Percentiles rank a stretch among this genome's conserved stretches.
These are phyloP conservation scores for Neohortaea acidophila DNA, from an alignment of 495 filamentous ascomycete genomes.

Conservation along the genomic window DNA sequence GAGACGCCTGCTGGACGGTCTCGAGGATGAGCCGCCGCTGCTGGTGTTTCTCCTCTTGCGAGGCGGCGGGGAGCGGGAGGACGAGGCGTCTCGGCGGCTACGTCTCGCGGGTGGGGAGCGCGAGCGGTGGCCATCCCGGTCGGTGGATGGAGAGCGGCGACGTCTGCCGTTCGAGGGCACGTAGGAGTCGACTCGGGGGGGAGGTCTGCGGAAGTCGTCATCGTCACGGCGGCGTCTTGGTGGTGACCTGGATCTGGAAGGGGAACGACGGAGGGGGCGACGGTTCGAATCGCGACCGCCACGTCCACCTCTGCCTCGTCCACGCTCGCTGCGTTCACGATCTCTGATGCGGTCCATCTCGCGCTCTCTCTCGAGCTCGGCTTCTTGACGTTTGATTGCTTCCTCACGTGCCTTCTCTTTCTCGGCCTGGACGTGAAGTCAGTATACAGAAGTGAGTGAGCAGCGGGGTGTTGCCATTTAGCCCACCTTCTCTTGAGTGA, in stretches of 20 bases:
- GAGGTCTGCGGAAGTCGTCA: constrained; percentile 37
- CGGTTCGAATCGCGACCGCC: constrained; percentile 28
- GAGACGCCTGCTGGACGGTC: constrained; percentile 1
- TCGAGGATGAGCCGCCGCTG: constrained; percentile 5
- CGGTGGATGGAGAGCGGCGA: constrained; percentile 9
- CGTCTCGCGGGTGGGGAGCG: constrained; percentile 17
- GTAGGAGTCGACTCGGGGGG: constrained; percentile 43
- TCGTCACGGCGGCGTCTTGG: constrained; percentile 37
- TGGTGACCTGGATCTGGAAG: constrained; percentile 52
- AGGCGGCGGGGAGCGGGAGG: constrained; percentile 15
- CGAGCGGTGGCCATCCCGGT: constrained; percentile 10
- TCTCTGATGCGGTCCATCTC: constrained; percentile 53
- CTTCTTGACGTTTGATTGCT: constrained; percentile 51
- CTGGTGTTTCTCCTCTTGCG: constrained; percentile 6
- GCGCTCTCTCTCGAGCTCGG: constrained; percentile 41
- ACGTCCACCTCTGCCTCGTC: constrained; percentile 30
- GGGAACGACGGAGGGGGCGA: constrained; percentile 10
- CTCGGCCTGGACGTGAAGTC: constrained; percentile 43
- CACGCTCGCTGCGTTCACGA: constrained; percentile 57
- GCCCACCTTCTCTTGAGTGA: constrained; percentile 79
- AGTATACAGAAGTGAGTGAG: background rate
- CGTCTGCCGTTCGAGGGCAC: constrained; percentile 28
- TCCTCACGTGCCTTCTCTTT: constrained; percentile 71
- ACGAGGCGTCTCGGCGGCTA: constrained; percentile 11
- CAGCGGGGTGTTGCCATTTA: no score